These are phyloP conservation scores for Tetrapisispora taiwanensis DNA, from an alignment of 805 yeast genomes.

Conservation along the genomic window DNA sequence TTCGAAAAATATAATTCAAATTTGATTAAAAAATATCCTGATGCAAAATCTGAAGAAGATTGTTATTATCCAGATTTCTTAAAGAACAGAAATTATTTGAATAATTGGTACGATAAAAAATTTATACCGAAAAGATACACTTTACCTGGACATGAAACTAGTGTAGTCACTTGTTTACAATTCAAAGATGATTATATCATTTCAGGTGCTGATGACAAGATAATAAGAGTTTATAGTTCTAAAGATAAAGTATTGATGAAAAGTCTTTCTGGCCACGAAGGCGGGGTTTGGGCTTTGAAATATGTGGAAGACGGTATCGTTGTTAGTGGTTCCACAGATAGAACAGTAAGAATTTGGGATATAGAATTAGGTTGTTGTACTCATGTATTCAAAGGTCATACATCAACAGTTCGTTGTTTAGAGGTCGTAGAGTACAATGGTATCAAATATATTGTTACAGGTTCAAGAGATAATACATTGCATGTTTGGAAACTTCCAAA, in stretches of 20 bases:
- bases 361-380: conserved; percentile 76
- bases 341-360: conserved; percentile 92
- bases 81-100: conserved; percentile 65
- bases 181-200: conserved; percentile 84
- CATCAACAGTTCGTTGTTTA: conserved; percentile 85
- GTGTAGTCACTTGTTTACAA: conserved; percentile 87
- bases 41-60: conserved; percentile 25
- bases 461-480: conserved; percentile 66
- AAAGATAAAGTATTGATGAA: conserved; percentile 53
- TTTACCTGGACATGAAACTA: conserved; percentile 58
- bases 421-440: conserved; percentile 67
- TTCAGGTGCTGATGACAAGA: conserved; percentile 84
- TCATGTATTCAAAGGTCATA: conserved; percentile 83
- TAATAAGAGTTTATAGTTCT: conserved; percentile 73
- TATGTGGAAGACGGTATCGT: conserved; percentile 62
- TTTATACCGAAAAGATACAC: conserved; percentile 60
- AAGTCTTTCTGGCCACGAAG: conserved; percentile 78
- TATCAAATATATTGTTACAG: conserved; percentile 69
- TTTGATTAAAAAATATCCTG: conserved; percentile 20
- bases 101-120: conserved; percentile 72
- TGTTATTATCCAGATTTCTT: conserved; percentile 38
- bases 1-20: conserved; percentile 31
- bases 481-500: conserved; percentile 75
- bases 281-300: conserved; percentile 98
- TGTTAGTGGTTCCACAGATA: conserved; percentile 90